These are phyloP conservation scores for Scutellaria minor DNA, from an alignment of 257 asterid species.

Conservation along the genomic window DNA sequence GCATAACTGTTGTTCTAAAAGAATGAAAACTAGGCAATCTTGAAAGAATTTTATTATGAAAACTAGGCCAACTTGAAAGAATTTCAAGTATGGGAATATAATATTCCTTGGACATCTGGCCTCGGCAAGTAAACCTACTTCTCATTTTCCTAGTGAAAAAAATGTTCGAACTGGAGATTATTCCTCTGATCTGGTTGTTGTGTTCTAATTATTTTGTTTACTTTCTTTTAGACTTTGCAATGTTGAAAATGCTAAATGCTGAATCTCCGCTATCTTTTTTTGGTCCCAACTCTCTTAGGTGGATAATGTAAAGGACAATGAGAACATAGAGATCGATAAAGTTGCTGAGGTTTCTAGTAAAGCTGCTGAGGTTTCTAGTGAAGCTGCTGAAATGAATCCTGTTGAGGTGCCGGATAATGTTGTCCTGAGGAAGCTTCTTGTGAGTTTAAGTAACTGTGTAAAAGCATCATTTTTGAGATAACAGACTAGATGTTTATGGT, in stretches of 20 bases:
- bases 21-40: background rate
- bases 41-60: background rate
- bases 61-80: background rate
- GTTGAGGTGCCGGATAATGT: slow-evolving; percentile 53
- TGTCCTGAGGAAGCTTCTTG: slow-evolving; percentile 92
- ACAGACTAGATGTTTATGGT: slow-evolving; percentile 34
- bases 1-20: background rate
- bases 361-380: slow-evolving; percentile 42
- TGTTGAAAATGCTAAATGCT: background rate
- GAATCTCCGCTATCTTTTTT: slow-evolving; percentile 20
- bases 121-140: background rate
- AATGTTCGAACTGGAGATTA: background rate
- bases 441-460: slow-evolving; percentile 67
- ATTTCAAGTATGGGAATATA: background rate
- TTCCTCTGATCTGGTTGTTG: slow-evolving; percentile 1
- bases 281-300: slow-evolving; percentile 42
- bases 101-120: background rate
- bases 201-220: background rate
- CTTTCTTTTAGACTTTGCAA: background rate
- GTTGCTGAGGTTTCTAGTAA: slow-evolving; percentile 42
- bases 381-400: slow-evolving; percentile 51
- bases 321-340: slow-evolving; percentile 42
- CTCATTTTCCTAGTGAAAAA: background rate
- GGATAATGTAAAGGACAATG: slow-evolving; percentile 53
- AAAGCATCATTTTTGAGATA: slow-evolving; percentile 41